These are phyloP conservation scores for Allantophomopsis lycopodina DNA, from an alignment of 2,329 filamentous ascomycete genomes.

Conservation along the genomic window DNA sequence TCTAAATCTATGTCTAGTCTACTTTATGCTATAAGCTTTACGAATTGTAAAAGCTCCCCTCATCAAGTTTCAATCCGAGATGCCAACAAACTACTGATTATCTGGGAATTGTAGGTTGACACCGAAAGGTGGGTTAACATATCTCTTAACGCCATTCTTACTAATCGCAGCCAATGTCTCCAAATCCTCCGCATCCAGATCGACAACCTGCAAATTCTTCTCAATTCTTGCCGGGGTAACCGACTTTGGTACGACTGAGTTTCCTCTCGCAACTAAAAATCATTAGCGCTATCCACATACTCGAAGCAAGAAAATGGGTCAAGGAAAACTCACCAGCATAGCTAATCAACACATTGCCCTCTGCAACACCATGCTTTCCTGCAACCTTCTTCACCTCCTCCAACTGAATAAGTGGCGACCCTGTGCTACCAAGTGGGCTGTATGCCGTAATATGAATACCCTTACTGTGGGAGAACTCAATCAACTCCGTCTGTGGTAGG, in stretches of 20 bases:
- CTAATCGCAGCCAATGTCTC: not conserved
- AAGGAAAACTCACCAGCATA: not conserved
- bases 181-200: not conserved
- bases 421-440: slow-evolving; percentile 24
- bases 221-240: not conserved
- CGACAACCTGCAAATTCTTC: not conserved
- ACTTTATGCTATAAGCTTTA: too few species aligned
- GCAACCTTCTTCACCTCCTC: slow-evolving; percentile 48
- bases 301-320: too few species aligned
- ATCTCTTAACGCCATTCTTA: not conserved
- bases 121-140: not conserved
- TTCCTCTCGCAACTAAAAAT: not conserved
- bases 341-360: slow-evolving; percentile 46
- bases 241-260: not conserved
- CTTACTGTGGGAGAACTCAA: slow-evolving; percentile 32
- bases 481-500: slow-evolving; percentile 36
- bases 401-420: slow-evolving; percentile 36
- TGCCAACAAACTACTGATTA: not conserved
- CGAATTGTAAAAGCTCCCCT: too few species aligned
- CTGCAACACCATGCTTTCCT: slow-evolving; percentile 44
- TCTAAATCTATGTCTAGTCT: too few species aligned
- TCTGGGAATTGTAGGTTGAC: not conserved
- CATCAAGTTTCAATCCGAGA: too few species aligned
- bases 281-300: too few species aligned
- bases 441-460: slow-evolving; percentile 39